Percentiles rank a stretch among this genome's conserved stretches.
Conservation (phyloP, 1,284 basidiomycete genomes). For the Xerocomus amazonicus region DNA sequence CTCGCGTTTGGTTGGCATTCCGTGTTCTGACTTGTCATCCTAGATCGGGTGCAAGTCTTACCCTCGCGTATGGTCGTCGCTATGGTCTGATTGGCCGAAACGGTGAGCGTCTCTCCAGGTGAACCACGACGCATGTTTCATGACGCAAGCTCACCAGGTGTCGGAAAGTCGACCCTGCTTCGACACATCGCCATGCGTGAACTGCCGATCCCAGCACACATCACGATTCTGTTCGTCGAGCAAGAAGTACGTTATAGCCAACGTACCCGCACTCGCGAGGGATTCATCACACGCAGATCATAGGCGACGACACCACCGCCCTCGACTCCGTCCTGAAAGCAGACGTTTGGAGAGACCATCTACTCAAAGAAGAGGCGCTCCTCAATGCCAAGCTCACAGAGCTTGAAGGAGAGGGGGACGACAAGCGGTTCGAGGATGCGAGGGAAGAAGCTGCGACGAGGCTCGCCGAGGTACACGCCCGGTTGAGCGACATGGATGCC, state of each 20-base stretch:
- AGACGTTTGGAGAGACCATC: slow-evolving; percentile 92
- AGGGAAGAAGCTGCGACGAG: slow-evolving; percentile 84
- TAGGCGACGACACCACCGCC: slow-evolving; percentile 91
- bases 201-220: slow-evolving; percentile 88
- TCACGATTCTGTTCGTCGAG: slow-evolving; percentile 97
- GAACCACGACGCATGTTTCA: not conserved
- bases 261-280: not conserved
- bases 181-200: slow-evolving; percentile 95
- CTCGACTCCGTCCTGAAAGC: slow-evolving; percentile 94
- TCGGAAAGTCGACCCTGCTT: slow-evolving; percentile 97
- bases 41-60: slow-evolving; percentile 81
- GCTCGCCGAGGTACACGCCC: slow-evolving; percentile 89
- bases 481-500: slow-evolving; percentile 95
- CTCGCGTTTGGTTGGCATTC: slow-evolving; percentile 1
- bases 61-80: slow-evolving; percentile 84
- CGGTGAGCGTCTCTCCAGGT: slow-evolving; percentile 37
- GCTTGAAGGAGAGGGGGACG: slow-evolving; percentile 72
- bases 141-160: slow-evolving; percentile 47
- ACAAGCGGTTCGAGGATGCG: slow-evolving; percentile 75
- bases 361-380: slow-evolving; percentile 76
- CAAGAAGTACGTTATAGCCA: slow-evolving; percentile 69
- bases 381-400: slow-evolving; percentile 71
- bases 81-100: slow-evolving; percentile 87
- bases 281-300: slow-evolving; percentile 46
- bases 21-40: slow-evolving; percentile 3